Evolutionary conservation across 2,329 filamentous ascomycete species (phyloP), one percentile per base, ranked within the genome.

Genomic region (Xylariaceae sp.): DNA sequence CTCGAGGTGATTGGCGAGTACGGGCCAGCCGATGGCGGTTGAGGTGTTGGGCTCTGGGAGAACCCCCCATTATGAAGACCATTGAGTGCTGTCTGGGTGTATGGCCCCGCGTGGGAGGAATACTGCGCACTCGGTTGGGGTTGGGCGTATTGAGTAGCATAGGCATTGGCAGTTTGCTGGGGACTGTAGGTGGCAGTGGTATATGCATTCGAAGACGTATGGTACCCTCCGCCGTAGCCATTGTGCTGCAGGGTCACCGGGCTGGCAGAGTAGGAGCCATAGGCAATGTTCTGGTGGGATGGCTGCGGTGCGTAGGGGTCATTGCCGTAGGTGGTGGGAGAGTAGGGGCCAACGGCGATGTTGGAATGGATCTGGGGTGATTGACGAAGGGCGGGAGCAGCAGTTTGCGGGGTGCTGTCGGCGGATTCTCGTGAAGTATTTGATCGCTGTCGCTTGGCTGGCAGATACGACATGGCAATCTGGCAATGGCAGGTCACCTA

Each of bases 371-470:
- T 44, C 38, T 53, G 47, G 34, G 41, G 52, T 33, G 52, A 42
- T 43, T 59, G 57, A 43, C 60, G 54, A 37, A 63, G 52, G 44
- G 55, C 56, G 37, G 60, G 60, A 45, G 60, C 53, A 28, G 51
- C 43, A 33, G 60, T 63, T 44, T 60, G 60, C 36, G 59, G 57
- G 47, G 54, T 55, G 41, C 41, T 43, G 51, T 59, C 60, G 52
- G 48, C 50, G 29, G 56, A 54, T 37, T 63, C 59, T 54, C 54
- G 52, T 44, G 57, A 61, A 41, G 57, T 61, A 43, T 59, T 55
- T 41, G 57, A 61, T 57, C 57, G 55, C 50, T 59, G 56, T 55
- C 57, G 54, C 52, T 61, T 61, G 32, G 55, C 44, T 48, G 56
- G 53, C 55, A 52, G 53, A 55, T 56, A 61, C 51, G 55, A 57